Base-by-base conservation (phyloP, 225 moss, liverwort and hornwort species). In the Straminergon stramineum region DNA sequence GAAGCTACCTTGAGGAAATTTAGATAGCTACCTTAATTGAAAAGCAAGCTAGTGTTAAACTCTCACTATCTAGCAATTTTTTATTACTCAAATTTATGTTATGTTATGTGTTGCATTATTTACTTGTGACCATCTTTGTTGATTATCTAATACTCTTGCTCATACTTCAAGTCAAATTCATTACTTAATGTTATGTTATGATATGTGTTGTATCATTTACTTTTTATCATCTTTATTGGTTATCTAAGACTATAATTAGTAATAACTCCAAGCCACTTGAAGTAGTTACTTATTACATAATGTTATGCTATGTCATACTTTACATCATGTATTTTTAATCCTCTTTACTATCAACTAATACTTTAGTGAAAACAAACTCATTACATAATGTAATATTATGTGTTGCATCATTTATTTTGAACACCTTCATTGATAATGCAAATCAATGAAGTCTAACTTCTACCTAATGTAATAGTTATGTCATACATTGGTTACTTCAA, bases 51-150 rank as follows among this genome's bases (percentile, higher is more conserved):
- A 19, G 3, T 4, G 0, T 53, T 22, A 35, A 22, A 35, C 2
- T 35, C 15, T 22, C 2, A 15, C 0, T 0, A 15, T 55, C 9
- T 15, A 23, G 15, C 4, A 78, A 15, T 10, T 78, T 55, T 55
- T 55, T 15, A 14, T 1, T 35, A 35, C 3, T 15, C 15, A 78
- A 23, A 55, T 9, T 23, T 35, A 55, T 55, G 5, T 57, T 37
- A 37, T 26, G 6, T 10, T 24, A 24, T 26, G 5, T 24, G 3
- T 79, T 79, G 16, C n/a, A 26, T n/a, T 17, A n/a, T n/a, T n/a
- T 57, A 57, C 5, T 16, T 57, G 6, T 11, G 0, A 39, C 39
- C 7, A 16, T n/a, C 27, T 6, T 26, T n/a, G 27, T 37, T 58
- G 24, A 58, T n/a, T 8, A 27, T 58, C 27, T 27, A 27, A 18